These are phyloP conservation scores for Calcarisporium arbuscula DNA, from an alignment of 2,329 filamentous ascomycete species.

Conservation along the genomic window DNA sequence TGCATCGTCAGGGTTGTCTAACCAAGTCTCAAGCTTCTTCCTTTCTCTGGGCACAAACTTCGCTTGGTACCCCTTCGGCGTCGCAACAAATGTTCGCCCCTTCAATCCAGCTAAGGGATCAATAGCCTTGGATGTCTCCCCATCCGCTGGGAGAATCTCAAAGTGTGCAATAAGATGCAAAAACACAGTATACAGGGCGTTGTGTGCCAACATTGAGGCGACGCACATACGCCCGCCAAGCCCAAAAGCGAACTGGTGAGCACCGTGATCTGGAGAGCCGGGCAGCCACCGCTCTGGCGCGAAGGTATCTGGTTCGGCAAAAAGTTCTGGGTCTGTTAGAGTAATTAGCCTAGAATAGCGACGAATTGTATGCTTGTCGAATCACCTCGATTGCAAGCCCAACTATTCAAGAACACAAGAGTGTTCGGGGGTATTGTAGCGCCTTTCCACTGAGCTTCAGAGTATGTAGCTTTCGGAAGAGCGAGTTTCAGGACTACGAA, in stretches of 20 bases:
- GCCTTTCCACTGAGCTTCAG: constrained; percentile 52
- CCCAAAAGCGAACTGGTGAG: constrained; percentile 59
- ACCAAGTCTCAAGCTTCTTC: no score
- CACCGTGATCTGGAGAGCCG: constrained; percentile 42
- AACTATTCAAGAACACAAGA: constrained; percentile 59
- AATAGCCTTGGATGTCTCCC: no score
- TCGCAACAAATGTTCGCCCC: constrained; percentile 55
- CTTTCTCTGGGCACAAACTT: constrained; percentile 46
- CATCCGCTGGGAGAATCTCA: no score
- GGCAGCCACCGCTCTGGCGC: constrained; percentile 22
- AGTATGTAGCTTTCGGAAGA: constrained; percentile 54
- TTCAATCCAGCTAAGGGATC: no score
- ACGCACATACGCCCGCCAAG: constrained; percentile 64
- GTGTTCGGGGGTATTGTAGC: constrained; percentile 55
- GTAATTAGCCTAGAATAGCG: no score
- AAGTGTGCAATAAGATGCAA: constrained; percentile 57
- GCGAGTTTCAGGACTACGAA: constrained; percentile 58
- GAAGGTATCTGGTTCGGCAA: constrained; percentile 12
- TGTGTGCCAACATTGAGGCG: constrained; percentile 28
- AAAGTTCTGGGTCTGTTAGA: constrained; percentile 36
- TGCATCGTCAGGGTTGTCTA: no score
- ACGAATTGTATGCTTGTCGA: no score
- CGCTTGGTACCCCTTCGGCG: constrained; percentile 52
- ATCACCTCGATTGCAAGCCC: constrained; percentile 62
- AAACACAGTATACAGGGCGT: constrained; percentile 59